These are phyloP conservation scores for Verticillium nonalfalfae DNA, from an alignment of 2,329 filamentous ascomycete genomes.

Conservation along the genomic window DNA sequence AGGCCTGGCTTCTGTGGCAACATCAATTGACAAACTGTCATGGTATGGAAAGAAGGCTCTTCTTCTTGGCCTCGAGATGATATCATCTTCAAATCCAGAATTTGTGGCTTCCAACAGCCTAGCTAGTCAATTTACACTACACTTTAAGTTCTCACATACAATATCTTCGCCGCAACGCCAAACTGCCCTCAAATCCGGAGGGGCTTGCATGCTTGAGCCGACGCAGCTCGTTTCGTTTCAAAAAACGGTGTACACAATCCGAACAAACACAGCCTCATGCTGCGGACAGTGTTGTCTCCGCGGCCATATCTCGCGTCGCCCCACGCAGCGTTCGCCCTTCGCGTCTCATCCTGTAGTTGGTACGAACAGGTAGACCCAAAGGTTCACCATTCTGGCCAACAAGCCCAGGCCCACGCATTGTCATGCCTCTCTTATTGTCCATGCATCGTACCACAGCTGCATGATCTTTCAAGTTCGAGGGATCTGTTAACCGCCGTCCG, in stretches of 20 bases:
- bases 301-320: neutral
- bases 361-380: neutral
- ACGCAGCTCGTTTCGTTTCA: neutral
- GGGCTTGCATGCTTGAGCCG: neutral
- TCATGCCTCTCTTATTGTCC: neutral
- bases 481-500: neutral
- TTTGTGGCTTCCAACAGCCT: neutral
- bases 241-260: neutral
- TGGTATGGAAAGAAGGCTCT: no score
- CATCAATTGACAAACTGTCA: no score
- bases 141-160: conserved; percentile 1
- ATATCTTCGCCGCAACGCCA: neutral
- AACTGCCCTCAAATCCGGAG: neutral
- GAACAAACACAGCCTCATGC: neutral
- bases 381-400: neutral
- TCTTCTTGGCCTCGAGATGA: no score
- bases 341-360: neutral
- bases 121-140: conserved; percentile 1
- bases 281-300: neutral
- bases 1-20: no score
- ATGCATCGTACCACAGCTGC: neutral
- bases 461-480: neutral
- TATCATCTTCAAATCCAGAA: neutral
- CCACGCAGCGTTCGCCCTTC: neutral
- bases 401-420: neutral